Base-by-base conservation (phyloP, 768 basidiomycete genomes). In the Macrolepiota fuliginosa region DNA sequence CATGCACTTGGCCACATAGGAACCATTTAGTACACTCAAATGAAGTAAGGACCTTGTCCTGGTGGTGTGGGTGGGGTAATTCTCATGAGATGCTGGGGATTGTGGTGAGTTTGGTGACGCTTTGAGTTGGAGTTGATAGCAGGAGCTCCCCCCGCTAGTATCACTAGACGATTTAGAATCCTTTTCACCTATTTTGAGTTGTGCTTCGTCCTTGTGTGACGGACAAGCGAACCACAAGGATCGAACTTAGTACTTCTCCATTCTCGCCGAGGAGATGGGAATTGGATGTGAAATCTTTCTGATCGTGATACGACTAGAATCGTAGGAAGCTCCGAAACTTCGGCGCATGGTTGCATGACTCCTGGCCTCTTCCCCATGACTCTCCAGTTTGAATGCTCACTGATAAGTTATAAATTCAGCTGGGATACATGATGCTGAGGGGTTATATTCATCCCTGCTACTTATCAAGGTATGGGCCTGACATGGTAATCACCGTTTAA, bases 221-320 rank as follows among this genome's bases (percentile, higher is more conserved):
- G 29, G 29, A 32, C 29, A 32, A 7, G 29, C 7, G 29, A 7
- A 32, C 29, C 29, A 3, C 7, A 32, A 32, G 29, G 29, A 3
- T 7, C 29, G 29, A 32, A 32, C 7, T 32, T 32, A 32, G 29
- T 32, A 6, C 32, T 19, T 54, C 35, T 36, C 11, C 35, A 24
- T 54, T 54, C 22, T 39, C 32, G n/a, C 53, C 53, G 36, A 39
- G 35, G 53, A 37, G 53, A 39, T 54, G 53, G 53, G 13, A 54
- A 39, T 54, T 32, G 36, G 22, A 32, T 32, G 11, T 19, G 9
- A 32, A 9, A 3, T 32, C 9, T 32, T 19, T 32, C 36, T 19
- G 32, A 24, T 36, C 52, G 7, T 54, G n/a, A 39, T 37, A 54
- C 19, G 32, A 37, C 13, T 5, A 4, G 36, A 22, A 19, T 19